Base-by-base conservation (phyloP, 1,139 yeast species). In the Scheffersomyces insectosa region DNA sequence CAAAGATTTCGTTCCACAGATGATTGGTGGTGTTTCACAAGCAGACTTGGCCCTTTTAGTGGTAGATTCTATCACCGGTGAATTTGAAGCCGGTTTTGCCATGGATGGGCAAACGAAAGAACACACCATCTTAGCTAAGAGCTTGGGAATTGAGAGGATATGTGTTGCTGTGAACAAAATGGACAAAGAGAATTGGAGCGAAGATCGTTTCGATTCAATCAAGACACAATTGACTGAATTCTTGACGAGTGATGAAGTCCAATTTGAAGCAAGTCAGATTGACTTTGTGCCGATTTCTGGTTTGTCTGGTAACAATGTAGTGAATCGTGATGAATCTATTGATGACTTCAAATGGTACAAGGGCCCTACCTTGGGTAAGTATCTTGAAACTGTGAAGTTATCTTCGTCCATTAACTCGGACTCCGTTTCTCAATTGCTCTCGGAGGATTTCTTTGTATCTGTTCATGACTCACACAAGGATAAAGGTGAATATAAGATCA, bases 41-140 rank as follows among this genome's bases (percentile, higher is more conserved):
- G 86, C 87, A 0, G 95, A 87, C 54, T 66, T 83, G 42, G 93
- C 91, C 0, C 70, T 87, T 28, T 68, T 86, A 36, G 88, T 87
- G 9, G 79, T 87, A 11, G 99, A 95, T 63, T 72, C 96, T 7
- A 81, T 85, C 27, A 77, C 80, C 1, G 88, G 90, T 43, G 97
- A 95, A 3, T 93, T 90, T 65, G 97, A 93, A 66, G 77, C 91
- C 4, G 97, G 98, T 0, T 91, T 93, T 58, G 73, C 80, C 33
- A 66, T 85, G 48, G 90, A 87, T 60, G 99, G 99, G 1, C 98
- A 93, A 65, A 91, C 98, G 0, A 89, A 86, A 57, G 99, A 95
- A 62, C 99, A 95, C 62, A 83, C 96, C 0, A 68, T 89, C 4
- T 75, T 95, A 42, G 96, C 96, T 5, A 79, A 85, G 52, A 84